Base-by-base conservation (phyloP, 1,284 basidiomycete species). In the Trichosporon sp. region DNA sequence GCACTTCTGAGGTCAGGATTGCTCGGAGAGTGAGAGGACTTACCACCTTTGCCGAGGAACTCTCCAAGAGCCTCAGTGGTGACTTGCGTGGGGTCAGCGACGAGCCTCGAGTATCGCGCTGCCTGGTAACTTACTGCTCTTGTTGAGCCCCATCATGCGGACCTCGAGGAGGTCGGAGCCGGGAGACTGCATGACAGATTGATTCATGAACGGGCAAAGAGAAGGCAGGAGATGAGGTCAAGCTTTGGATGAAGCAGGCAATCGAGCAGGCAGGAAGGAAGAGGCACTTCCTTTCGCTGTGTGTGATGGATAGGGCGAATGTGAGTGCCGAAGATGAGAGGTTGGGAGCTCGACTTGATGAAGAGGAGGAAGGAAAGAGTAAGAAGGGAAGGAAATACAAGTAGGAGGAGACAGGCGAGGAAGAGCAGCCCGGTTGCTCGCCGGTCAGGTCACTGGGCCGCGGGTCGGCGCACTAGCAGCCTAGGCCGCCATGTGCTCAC, bases 21-120 rank as follows among this genome's bases (percentile, higher is more conserved):
- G 21, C 11, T 3, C 9, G 34, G 32, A 40, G 23, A 31, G 16
- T 7, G 25, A 11, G 19, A 54, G 9, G 46, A 52, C 71, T 64
- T 27, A 75, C 74, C 70, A 4, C 70, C 67, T 19, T 66, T 66
- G 32, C 70, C 65, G 60, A 78, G 74, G 71, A 73, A 75, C 52
- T 67, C 67, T 61, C 68, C 63, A 8, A 78, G 68, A 36, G 69
- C 61, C 16, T 73, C 70, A 2, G 72, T 66, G 0, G 73, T 75
- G 23, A 75, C 76, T 44, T 75, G 61, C 2, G 7, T n/a, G 4
- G 19, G 16, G 27, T 65, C n/a, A 63, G 59, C 56, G 34, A 59
- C n/a, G 4, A 11, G 29, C 8, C 8, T 16, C 3, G 16, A 54
- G 14, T 1, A 11, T 21, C 4, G 4, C 4, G 2, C 8, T 8